Evolutionary conservation across 345 rosid genomes (phyloP).

Genomic region (Salix suchowensis): DNA sequence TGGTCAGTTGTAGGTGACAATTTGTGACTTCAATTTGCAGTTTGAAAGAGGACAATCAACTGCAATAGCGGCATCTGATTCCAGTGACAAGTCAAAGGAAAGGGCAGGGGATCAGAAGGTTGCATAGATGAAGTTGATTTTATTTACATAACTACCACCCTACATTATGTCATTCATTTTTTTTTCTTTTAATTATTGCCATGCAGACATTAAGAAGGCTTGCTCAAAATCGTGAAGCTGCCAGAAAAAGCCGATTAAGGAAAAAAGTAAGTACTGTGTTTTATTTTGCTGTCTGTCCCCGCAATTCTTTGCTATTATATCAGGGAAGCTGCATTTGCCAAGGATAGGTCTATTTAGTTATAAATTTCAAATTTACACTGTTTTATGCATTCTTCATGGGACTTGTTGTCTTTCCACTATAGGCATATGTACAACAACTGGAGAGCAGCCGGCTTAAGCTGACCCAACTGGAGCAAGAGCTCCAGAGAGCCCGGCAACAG

Average conservation of each 20-base stretch:
- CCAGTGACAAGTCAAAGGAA: constrained; percentile 89
- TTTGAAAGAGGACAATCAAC: constrained; percentile 51
- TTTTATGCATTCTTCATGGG: not conserved
- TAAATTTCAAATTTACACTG: not conserved
- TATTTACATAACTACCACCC: not conserved
- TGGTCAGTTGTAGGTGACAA: constrained; percentile 10
- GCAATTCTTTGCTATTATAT: not conserved
- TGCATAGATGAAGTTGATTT: not conserved
- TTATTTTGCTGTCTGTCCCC: not conserved
- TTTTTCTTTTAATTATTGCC: constrained; percentile 8
- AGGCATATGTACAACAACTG: constrained; percentile 95
- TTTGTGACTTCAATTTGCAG: constrained; percentile 41
- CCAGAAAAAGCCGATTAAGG: constrained; percentile 91
- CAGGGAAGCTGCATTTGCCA: not conserved
- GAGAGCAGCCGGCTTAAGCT: constrained; percentile 89
- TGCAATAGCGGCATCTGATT: constrained; percentile 58
- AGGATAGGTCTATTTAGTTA: not conserved
- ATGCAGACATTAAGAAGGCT: constrained; percentile 82
- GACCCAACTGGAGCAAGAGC: constrained; percentile 89
- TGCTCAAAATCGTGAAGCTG: constrained; percentile 99
- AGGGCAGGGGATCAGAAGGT: constrained; percentile 84
- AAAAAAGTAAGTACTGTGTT: constrained; percentile 55
- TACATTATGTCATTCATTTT: not conserved
- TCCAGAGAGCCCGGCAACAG: constrained; percentile 95
- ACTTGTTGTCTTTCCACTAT: constrained; percentile 7